A percentile compares a stretch with the other conserved stretches of the same genome.
Evolutionary conservation across 2,329 filamentous ascomycete species (phyloP).

Genomic region (Mycosphaerella arachidis): DNA sequence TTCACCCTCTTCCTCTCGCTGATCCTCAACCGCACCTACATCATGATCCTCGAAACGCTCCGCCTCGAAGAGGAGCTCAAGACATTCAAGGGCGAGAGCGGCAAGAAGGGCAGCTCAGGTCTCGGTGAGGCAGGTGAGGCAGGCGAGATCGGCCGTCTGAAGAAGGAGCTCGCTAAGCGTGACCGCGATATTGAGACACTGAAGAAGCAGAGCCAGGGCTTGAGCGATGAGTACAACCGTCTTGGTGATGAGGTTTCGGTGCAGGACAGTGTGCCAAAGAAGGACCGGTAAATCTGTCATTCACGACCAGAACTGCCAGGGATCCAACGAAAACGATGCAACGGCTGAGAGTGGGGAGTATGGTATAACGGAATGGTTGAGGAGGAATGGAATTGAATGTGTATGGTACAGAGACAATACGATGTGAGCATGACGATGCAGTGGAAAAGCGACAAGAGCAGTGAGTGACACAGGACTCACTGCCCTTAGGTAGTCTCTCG

Average conservation of each 20-base stretch:
- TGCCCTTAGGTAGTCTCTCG: not conserved
- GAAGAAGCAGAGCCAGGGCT: slow-evolving; percentile 85
- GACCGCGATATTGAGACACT: slow-evolving; percentile 79
- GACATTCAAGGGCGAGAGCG: slow-evolving; percentile 63
- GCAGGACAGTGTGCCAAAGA: slow-evolving; percentile 51
- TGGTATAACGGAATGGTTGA: no score
- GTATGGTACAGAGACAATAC: not conserved
- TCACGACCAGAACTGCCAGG: not conserved
- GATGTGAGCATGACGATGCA: not conserved
- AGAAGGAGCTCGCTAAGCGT: slow-evolving; percentile 64
- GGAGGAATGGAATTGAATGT: not conserved
- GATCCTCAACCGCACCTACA: slow-evolving; percentile 98
- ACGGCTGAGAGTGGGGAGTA: not conserved
- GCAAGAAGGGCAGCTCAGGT: slow-evolving; percentile 62
- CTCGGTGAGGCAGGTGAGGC: slow-evolving; percentile 67
- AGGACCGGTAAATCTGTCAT: slow-evolving; percentile 43
- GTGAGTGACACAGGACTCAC: not conserved
- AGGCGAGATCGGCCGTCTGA: slow-evolving; percentile 67
- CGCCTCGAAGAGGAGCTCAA: slow-evolving; percentile 89
- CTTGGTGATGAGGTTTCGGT: slow-evolving; percentile 76
- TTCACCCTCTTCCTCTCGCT: slow-evolving; percentile 98
- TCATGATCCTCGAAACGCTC: slow-evolving; percentile 89
- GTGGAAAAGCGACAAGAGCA: not conserved
- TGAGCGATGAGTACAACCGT: slow-evolving; percentile 79
- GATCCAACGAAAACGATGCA: not conserved